A percentile compares a stretch with the other conserved stretches of the same genome.
Conservation (phyloP, 441 rosid species). For the Lepidium campestre region DNA sequence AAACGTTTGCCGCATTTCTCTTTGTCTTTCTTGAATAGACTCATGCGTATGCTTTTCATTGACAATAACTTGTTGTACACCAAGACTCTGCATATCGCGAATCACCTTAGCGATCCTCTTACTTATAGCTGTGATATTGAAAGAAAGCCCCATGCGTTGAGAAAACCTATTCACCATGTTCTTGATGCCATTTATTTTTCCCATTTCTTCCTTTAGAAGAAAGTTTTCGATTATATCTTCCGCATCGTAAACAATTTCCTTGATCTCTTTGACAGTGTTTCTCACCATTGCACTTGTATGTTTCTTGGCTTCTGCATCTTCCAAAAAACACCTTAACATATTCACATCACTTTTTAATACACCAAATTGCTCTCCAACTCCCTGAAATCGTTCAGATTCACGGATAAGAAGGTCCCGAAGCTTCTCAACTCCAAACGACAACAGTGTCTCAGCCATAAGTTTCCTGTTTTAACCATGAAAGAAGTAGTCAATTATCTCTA, state of each 20-base stretch:
- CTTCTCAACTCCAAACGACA: conserved; percentile 16
- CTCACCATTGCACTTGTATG: conserved; percentile 10
- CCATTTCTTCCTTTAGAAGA: background rate
- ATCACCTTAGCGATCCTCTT: background rate
- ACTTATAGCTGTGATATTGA: background rate
- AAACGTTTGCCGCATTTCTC: background rate
- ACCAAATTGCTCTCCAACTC: conserved; percentile 7
- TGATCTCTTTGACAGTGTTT: conserved; percentile 14
- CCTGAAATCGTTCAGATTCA: conserved; percentile 13
- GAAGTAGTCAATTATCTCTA: background rate
- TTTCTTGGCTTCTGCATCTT: conserved; percentile 24
- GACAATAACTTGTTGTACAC: background rate
- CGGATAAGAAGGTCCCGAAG: conserved; percentile 17
- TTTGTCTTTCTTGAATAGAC: background rate
- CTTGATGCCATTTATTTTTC: background rate
- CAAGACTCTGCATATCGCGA: background rate
- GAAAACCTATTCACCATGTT: too few relatives aligned
- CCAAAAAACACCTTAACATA: conserved; percentile 17
- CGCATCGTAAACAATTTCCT: conserved; percentile 21
- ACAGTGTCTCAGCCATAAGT: conserved; percentile 19
- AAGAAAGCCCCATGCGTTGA: background rate
- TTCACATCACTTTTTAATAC: conserved; percentile 8
- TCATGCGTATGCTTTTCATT: background rate
- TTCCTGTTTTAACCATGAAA: background rate
- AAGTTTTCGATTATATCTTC: conserved; percentile 27